Evolutionary conservation across 2,329 filamentous ascomycete genomes (phyloP).

Genomic region (Diaporthe australafricana): DNA sequence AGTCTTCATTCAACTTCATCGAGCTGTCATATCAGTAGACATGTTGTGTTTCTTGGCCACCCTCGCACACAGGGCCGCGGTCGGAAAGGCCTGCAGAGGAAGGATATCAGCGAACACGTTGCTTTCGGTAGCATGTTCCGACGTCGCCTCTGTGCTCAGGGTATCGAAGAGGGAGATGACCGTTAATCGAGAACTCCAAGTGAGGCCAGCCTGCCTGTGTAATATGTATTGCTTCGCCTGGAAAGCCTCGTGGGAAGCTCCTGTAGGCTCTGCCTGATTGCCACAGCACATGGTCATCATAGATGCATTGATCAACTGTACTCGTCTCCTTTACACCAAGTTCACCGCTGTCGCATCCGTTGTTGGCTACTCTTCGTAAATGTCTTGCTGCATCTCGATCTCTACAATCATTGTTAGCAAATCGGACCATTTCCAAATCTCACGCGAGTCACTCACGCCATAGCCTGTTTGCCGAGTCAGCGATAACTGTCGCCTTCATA

Average conservation of each 20-base stretch:
- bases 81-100: neutral
- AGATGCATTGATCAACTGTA: neutral
- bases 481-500: conserved; percentile 75
- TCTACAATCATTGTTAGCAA: conserved; percentile 49
- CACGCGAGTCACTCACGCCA: conserved; percentile 66
- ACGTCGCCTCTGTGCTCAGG: neutral
- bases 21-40: neutral
- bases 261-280: neutral
- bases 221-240: neutral
- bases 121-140: neutral
- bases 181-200: neutral
- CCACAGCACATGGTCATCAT: neutral
- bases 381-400: conserved; percentile 62
- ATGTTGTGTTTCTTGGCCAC: neutral
- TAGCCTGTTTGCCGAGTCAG: conserved; percentile 74
- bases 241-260: neutral
- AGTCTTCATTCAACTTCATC: neutral
- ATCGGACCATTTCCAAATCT: conserved; percentile 8
- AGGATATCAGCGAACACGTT: neutral
- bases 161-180: no score
- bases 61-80: neutral
- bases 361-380: conserved; percentile 54
- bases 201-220: neutral
- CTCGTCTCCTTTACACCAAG: neutral
- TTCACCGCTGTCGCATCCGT: neutral